Conservation (phyloP, 805 yeast species). For the Schwanniomyces vanrijiae region DNA sequence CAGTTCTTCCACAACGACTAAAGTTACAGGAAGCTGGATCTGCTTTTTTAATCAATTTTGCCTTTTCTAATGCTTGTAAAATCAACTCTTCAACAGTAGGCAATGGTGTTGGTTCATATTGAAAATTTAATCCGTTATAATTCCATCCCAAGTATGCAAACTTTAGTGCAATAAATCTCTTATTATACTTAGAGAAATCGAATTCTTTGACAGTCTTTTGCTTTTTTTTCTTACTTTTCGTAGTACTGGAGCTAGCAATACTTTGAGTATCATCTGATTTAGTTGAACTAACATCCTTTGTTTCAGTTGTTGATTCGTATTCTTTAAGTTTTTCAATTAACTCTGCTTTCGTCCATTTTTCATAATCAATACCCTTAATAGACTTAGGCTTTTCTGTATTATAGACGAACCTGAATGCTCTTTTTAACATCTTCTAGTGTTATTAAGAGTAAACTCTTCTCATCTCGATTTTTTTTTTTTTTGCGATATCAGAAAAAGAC, state of each 20-base stretch:
- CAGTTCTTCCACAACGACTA: constrained; percentile 93
- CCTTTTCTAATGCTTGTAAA: constrained; percentile 65
- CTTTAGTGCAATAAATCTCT: constrained; percentile 72
- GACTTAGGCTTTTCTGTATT: constrained; percentile 15
- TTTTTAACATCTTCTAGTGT: constrained; percentile 20
- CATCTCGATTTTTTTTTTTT: constrained; percentile 7
- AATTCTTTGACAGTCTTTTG: constrained; percentile 29
- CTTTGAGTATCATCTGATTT: constrained; percentile 2
- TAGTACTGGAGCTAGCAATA: background rate
- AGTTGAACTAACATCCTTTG: background rate
- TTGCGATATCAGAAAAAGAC: background rate
- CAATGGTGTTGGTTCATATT: constrained; percentile 68
- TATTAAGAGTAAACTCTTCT: constrained; percentile 1
- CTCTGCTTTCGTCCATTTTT: constrained; percentile 64
- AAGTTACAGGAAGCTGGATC: constrained; percentile 67
- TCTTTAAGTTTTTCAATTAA: constrained; percentile 56
- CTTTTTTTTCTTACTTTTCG: constrained; percentile 22
- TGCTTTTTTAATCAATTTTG: constrained; percentile 61
- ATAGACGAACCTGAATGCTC: constrained; percentile 20
- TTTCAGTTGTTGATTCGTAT: constrained; percentile 35
- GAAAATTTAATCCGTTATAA: constrained; percentile 87
- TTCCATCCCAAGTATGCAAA: constrained; percentile 95
- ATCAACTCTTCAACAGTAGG: constrained; percentile 86
- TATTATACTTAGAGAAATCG: constrained; percentile 62
- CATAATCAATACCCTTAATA: constrained; percentile 34